Base-by-base conservation (phyloP, 1,284 basidiomycete species). In the Ganoderma meredithae region DNA sequence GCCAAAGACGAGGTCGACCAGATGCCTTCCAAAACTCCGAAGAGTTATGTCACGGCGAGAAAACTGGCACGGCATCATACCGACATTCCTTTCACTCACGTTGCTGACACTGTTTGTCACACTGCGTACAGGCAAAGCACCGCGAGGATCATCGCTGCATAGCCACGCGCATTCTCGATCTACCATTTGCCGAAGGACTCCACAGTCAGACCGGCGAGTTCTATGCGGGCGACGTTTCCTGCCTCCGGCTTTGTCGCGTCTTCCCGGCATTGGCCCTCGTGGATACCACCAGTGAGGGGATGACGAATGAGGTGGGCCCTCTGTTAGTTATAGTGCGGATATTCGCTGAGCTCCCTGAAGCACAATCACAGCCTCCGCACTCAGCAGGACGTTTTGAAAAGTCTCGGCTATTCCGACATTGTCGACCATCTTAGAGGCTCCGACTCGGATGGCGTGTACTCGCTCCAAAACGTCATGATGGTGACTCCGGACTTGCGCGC, bases 91-190 rank as follows among this genome's bases (percentile, higher is more conserved):
- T n/a, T 58, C 33, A 9, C 36, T 39, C 19, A 58, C 33, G 9
- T 22, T 10, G 53, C 31, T n/a, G n/a, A n/a, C n/a, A n/a, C n/a
- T 17, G 33, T 58, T 58, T 36, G 33, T 58, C 33, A 58, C 39
- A 13, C 19, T 22, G 8, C 6, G 10, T 22, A 19, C 55, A 58
- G 55, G 55, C 31, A 9, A 58, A 39, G 55, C 8, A 39, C 17
- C 55, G 55, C 33, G 19, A 58, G 33, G 55, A 39, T 19, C 10
- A 58, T 22, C 55, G 55, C 27, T 58, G 55, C 36, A 58, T 39
- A n/a, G 55, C 39, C 19, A 39, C 55, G 0, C 55, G 55, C 33
- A 58, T n/a, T n/a, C 27, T 39, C 7, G 55, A 58, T 31, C 39
- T 19, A n/a, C 19, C 31, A 36, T 25, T 25, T 4, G 47, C 47